A percentile compares a stretch with the other conserved stretches of the same genome.
These are phyloP conservation scores for Hyaloscypha hepaticicola DNA, from an alignment of 495 filamentous ascomycete genomes.

Conservation along the genomic window DNA sequence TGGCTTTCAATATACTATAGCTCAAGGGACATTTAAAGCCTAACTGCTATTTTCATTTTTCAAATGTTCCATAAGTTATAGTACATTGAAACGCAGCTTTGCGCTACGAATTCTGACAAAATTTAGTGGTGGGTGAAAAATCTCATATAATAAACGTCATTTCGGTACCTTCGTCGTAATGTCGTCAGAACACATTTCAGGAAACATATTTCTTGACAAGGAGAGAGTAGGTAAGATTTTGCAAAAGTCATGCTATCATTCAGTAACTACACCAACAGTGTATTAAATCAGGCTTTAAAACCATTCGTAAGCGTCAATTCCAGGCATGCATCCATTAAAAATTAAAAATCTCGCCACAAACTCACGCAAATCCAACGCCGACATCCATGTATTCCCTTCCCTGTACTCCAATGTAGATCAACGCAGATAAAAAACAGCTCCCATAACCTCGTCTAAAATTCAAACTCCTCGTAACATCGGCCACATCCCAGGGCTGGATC, in stretches of 20 bases:
- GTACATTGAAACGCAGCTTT: no score
- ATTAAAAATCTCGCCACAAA: neutral
- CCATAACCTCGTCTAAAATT: neutral
- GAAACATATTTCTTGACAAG: neutral
- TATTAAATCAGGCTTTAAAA: neutral
- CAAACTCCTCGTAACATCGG: neutral
- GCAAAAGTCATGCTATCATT: neutral
- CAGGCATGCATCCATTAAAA: neutral
- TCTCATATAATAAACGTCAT: no score
- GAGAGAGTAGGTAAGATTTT: no score
- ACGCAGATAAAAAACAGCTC: neutral
- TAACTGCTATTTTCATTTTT: no score
- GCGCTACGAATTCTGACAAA: no score
- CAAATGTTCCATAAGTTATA: no score
- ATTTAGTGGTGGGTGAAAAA: no score
- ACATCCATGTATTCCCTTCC: neutral
- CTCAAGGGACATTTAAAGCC: no score
- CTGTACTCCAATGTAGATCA: neutral
- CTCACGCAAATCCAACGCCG: neutral
- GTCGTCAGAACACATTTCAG: no score
- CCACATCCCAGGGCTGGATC: neutral
- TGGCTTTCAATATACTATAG: no score
- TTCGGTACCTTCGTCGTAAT: no score
- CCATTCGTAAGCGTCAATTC: neutral
- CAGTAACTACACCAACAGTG: neutral